These are phyloP conservation scores for Plasmodiophora brassicae DNA, from an alignment of 208 protist species.

Conservation along the genomic window DNA sequence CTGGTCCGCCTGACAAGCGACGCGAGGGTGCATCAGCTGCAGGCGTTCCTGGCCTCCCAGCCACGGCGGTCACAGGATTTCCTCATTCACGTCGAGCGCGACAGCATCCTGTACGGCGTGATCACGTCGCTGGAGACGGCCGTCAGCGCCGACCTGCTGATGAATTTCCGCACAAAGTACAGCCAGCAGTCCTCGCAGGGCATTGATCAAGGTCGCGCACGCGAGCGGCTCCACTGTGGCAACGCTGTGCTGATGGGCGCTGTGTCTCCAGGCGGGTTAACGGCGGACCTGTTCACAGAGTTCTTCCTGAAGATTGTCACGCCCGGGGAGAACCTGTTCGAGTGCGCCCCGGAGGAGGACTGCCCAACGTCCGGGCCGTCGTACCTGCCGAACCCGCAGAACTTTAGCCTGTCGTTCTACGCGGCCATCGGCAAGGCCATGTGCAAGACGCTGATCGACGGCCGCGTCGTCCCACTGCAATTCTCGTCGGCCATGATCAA, in stretches of 20 bases:
- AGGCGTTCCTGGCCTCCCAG: not conserved
- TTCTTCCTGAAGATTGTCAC: not conserved
- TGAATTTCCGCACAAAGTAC: conserved; percentile 16
- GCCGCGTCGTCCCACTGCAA: not conserved
- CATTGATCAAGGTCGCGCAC: conserved; percentile 3
- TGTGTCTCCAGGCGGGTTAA: not conserved
- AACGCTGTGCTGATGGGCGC: not conserved
- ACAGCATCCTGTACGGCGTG: conserved; percentile 19
- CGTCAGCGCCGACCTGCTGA: not conserved
- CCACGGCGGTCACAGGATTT: not conserved
- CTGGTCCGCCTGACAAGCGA: not conserved
- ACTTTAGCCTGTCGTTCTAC: conserved; percentile 25
- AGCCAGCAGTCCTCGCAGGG: conserved; percentile 12
- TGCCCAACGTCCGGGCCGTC: not conserved
- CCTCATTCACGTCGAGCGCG: not conserved
- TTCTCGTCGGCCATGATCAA: conserved; percentile 18
- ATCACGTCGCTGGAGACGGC: conserved; percentile 10
- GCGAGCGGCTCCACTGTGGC: not conserved
- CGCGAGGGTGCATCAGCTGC: not conserved
- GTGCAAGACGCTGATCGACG: conserved; percentile 23
- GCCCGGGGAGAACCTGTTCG: not conserved
- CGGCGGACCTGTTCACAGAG: conserved; percentile 23
- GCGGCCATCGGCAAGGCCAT: not conserved
- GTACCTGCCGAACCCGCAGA: conserved; percentile 3
- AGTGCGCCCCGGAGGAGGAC: conserved; percentile 1